Percentiles rank a stretch among this genome's conserved stretches.
These are phyloP conservation scores for Penicillium corylophilum DNA, from an alignment of 2,329 filamentous ascomycete genomes.

Conservation along the genomic window DNA sequence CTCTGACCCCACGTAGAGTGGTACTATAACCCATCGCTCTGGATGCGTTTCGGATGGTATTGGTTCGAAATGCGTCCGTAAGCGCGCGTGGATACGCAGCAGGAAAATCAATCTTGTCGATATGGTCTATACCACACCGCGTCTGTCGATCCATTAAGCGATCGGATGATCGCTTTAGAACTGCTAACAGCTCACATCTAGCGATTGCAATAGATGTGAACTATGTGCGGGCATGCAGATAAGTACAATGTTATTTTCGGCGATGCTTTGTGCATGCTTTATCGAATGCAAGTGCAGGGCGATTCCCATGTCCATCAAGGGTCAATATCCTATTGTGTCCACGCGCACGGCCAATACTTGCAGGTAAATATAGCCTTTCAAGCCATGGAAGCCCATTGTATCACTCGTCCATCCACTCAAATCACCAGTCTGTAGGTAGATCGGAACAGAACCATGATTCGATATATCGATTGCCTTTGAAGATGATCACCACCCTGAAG, in stretches of 20 bases:
- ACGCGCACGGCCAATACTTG: constrained; percentile 24
- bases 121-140: not conserved
- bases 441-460: constrained; percentile 4
- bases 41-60: no score
- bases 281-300: no score
- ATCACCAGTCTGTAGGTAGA: not conserved
- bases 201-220: constrained; percentile 1
- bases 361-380: constrained; percentile 32
- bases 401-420: constrained; percentile 35
- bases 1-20: no score
- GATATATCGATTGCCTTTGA: no score
- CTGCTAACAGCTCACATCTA: constrained; percentile 6
- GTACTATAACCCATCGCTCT: no score
- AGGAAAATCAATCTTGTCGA: no score
- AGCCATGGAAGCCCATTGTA: constrained; percentile 35
- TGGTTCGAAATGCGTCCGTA: no score
- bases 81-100: no score
- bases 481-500: no score
- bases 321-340: no score
- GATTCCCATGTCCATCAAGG: no score
- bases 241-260: constrained; percentile 38
- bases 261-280: constrained; percentile 35
- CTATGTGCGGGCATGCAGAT: constrained; percentile 38
- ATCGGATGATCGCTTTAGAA: constrained; percentile 1
- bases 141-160: not conserved